Evolutionary conservation across 2,329 filamentous ascomycete genomes (phyloP), one percentile per base, ranked within the genome.

Genomic region (Fusarium fracticaudum): DNA sequence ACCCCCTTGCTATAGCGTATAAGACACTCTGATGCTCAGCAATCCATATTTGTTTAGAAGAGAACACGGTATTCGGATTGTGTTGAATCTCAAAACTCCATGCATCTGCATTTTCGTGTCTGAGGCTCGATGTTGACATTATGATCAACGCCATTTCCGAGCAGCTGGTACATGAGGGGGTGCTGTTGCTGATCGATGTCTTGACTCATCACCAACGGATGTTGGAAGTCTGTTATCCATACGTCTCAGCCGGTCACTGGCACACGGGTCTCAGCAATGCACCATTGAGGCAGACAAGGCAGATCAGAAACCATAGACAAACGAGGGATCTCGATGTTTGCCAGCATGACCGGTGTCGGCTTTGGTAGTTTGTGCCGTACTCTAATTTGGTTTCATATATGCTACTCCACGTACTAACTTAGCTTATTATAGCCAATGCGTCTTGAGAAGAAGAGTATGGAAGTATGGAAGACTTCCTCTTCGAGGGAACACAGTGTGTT

Each of bases 61-160:
- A 20, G 18, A 47, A n/a, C 8, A 45, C 31, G 15, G 35, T 64
- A 10, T 51, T 38, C 45, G n/a, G 11, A 17, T 26, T 45, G 17
- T 24, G 45, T 10, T 33, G 13, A 38, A 65, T 55, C 45, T 40
- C 14, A 35, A 33, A 63, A 26, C 24, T 24, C 15, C 24, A 26
- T 31, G 33, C 17, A 17, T 35, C 35, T 44, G 35, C 47, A 17
- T 26, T 45, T 26, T 20, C 9, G 22, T 40, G 58, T 55, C 37
- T 41, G 59, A 44, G 38, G 44, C 70, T 62, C 29, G 22, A 43
- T 24, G 38, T 29, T 31, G 50, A 47, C 33, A 53, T 74, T 61
- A 53, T 13, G 67, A 73, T 71, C 63, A 51, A 57, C 69, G 35
- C 26, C 44, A 29, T 14, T 44, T 29, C 71, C 60, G 44, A 44